Evolutionary conservation across 2,329 filamentous ascomycete genomes (phyloP).

Genomic region (Sodiomyces alkalinus): DNA sequence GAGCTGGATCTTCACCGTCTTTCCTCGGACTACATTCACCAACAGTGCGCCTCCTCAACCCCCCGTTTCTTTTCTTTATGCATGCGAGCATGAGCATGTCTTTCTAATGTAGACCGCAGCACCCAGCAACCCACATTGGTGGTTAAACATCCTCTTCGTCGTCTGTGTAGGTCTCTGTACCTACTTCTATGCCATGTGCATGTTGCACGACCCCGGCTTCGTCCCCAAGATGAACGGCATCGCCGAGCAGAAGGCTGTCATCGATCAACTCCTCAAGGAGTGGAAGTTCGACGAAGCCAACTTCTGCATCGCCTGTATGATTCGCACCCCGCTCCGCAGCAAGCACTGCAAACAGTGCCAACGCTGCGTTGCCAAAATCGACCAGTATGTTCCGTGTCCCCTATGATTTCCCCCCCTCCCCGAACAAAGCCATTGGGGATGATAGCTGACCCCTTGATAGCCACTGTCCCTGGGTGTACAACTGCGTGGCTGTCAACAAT

Average conservation of each 20-base stretch:
- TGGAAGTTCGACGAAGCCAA: constrained; percentile 92
- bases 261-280: constrained; percentile 68
- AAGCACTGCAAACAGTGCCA: constrained; percentile 91
- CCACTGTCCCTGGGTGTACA: constrained; percentile 96
- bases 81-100: not conserved
- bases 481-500: constrained; percentile 91
- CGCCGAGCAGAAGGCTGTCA: constrained; percentile 75
- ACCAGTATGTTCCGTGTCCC: constrained; percentile 62
- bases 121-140: constrained; percentile 49
- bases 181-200: constrained; percentile 79
- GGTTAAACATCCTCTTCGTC: constrained; percentile 66
- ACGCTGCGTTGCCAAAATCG: constrained; percentile 88
- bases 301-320: constrained; percentile 92
- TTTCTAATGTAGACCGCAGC: constrained; percentile 27
- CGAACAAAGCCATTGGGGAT: too few relatives aligned
- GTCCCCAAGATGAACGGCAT: constrained; percentile 84
- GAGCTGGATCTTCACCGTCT: constrained; percentile 58
- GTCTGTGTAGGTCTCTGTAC: constrained; percentile 47
- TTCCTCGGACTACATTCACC: constrained; percentile 31
- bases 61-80: too few relatives aligned
- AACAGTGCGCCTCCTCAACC: too few relatives aligned
- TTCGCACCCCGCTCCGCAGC: constrained; percentile 77
- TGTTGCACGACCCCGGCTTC: constrained; percentile 81
- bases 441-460: too few relatives aligned
- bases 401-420: too few relatives aligned